phyloP scores from a whole-genome alignment of 1,284 basidiomycete species.

The Cerrena zonata region DNA sequence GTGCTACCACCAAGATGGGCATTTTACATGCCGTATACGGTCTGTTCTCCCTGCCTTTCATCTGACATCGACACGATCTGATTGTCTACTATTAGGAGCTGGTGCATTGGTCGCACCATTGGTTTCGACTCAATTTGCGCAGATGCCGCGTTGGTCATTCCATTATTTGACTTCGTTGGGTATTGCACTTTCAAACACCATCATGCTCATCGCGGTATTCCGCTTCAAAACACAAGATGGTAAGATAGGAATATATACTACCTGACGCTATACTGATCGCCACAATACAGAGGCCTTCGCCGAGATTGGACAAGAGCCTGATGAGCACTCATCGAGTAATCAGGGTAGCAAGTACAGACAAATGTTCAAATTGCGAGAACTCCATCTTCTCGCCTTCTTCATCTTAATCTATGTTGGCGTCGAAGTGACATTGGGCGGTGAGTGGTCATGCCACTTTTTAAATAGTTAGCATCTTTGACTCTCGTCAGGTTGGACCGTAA shows the following conservation, averaged over 20 bases:
- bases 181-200: conserved; percentile 44
- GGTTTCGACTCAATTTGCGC: conserved; percentile 58
- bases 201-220: conserved; percentile 46
- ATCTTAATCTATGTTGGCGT: conserved; percentile 42
- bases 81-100: conserved; percentile 35
- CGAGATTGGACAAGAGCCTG: not conserved
- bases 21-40: conserved; percentile 50
- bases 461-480: too few relatives aligned
- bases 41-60: conserved; percentile 3
- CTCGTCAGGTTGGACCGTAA: conserved; percentile 40
- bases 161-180: conserved; percentile 60
- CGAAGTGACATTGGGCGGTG: conserved; percentile 43
- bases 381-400: conserved; percentile 41
- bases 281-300: not conserved
- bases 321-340: not conserved
- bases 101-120: conserved; percentile 60
- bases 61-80: not conserved
- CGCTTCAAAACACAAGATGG: conserved; percentile 50
- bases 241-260: conserved; percentile 13
- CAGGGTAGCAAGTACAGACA: conserved; percentile 31
- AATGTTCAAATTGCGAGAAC: conserved; percentile 30
- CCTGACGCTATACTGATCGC: not conserved
- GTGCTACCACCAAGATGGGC: conserved; percentile 52
- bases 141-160: conserved; percentile 48
- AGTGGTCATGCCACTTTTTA: conserved; percentile 4